Conservation (phyloP, 768 basidiomycete species). For the Suillus fuscotomentosus region DNA sequence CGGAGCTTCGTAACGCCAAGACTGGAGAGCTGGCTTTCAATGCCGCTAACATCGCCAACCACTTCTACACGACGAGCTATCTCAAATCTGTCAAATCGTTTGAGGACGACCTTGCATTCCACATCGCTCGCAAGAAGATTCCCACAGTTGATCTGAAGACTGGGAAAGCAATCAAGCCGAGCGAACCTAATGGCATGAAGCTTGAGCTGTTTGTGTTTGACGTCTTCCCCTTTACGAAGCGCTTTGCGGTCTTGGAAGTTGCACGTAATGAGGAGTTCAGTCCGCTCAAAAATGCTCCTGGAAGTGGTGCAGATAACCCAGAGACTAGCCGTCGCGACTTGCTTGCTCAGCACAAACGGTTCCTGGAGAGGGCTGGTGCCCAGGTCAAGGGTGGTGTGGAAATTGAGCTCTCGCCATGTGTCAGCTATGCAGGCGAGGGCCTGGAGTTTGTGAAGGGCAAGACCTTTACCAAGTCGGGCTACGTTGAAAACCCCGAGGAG, state of each 20-base stretch:
- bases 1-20: conserved; percentile 66
- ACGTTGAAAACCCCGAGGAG: conserved; percentile 63
- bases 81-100: conserved; percentile 76
- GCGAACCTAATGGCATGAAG: conserved; percentile 97
- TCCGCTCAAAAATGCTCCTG: conserved; percentile 96
- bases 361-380: conserved; percentile 80
- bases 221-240: conserved; percentile 89
- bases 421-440: conserved; percentile 93
- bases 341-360: conserved; percentile 82
- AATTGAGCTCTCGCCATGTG: conserved; percentile 87
- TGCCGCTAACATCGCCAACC: conserved; percentile 97
- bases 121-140: conserved; percentile 98
- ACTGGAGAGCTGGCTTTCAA: conserved; percentile 84
- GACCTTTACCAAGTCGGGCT: conserved; percentile 72
- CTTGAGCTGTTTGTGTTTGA: conserved; percentile 99
- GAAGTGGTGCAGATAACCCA: conserved; percentile 86
- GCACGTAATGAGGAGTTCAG: conserved; percentile 89
- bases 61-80: conserved; percentile 92
- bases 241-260: conserved; percentile 87
- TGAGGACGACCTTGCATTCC: conserved; percentile 90
- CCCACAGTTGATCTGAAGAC: conserved; percentile 70
- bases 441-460: conserved; percentile 76
- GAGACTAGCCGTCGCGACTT: conserved; percentile 89
- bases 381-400: conserved; percentile 69
- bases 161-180: conserved; percentile 74